Evolutionary conservation across 495 filamentous ascomycete genomes (phyloP).

Genomic region (Xylaria curta): DNA sequence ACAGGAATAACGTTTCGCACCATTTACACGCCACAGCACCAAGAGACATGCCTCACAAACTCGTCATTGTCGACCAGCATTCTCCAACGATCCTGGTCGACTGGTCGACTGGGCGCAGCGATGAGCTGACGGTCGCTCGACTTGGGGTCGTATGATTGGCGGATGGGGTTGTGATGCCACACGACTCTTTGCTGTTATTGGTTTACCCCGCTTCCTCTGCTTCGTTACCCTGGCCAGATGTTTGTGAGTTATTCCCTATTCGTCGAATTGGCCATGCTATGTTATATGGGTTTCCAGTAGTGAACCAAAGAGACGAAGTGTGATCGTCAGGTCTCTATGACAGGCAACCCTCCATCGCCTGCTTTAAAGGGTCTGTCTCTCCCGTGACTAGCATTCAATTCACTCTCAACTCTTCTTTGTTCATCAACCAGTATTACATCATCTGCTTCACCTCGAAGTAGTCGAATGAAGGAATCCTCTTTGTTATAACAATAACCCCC

Average conservation of each 20-base stretch:
- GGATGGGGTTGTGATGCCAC: constrained; percentile 21
- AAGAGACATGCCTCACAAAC: background rate
- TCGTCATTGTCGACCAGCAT: constrained; percentile 16
- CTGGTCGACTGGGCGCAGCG: constrained; percentile 12
- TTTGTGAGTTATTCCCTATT: constrained; percentile 15
- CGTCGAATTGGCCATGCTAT: background rate
- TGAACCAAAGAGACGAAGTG: background rate
- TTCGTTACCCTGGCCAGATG: constrained; percentile 1
- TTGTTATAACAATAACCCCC: constrained; percentile 21
- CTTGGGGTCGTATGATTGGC: constrained; percentile 26
- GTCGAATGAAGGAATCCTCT: constrained; percentile 22
- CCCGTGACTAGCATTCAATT: background rate
- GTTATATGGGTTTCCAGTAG: background rate
- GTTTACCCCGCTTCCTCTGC: constrained; percentile 25
- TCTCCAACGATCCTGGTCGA: background rate
- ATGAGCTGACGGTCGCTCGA: constrained; percentile 28
- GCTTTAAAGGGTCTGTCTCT: constrained; percentile 11
- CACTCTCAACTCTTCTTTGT: constrained; percentile 1
- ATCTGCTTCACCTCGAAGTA: constrained; percentile 20
- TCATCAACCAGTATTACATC: constrained; percentile 5
- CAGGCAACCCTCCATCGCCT: constrained; percentile 9
- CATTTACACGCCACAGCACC: background rate
- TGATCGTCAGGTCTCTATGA: constrained; percentile 7
- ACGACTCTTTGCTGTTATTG: constrained; percentile 16
- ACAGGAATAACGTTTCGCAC: constrained; percentile 1